Evolutionary conservation across 1,284 basidiomycete genomes (phyloP).

Genomic region (Ustilago curta): DNA sequence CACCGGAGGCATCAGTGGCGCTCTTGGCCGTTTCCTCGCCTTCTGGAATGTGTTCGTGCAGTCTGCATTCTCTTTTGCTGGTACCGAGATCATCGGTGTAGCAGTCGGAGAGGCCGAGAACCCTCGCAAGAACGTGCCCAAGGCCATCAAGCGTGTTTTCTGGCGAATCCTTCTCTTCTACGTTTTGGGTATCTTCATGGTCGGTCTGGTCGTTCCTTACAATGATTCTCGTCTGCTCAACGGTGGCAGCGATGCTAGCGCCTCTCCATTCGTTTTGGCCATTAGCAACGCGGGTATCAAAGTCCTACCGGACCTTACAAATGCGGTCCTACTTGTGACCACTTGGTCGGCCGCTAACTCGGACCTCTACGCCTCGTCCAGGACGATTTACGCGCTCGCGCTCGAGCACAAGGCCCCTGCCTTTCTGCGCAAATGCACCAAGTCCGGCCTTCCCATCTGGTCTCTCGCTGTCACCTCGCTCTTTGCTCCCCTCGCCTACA

Average conservation of each 20-base stretch:
- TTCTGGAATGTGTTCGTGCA: conserved; percentile 68
- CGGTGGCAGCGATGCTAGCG: conserved; percentile 45
- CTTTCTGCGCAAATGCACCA: conserved; percentile 78
- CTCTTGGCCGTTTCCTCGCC: conserved; percentile 73
- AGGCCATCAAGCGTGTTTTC: conserved; percentile 56
- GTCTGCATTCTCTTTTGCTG: conserved; percentile 84
- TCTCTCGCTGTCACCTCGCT: conserved; percentile 77
- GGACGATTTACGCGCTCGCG: conserved; percentile 80
- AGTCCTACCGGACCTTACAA: conserved; percentile 73
- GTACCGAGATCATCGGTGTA: conserved; percentile 86
- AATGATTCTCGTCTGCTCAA: conserved; percentile 44
- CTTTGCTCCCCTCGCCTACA: conserved; percentile 78
- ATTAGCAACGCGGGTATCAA: conserved; percentile 70
- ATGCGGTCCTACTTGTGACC: conserved; percentile 80
- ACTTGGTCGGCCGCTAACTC: conserved; percentile 87
- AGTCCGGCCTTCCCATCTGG: conserved; percentile 80
- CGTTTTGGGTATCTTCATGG: conserved; percentile 71
- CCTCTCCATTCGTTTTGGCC: conserved; percentile 70
- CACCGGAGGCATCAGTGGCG: conserved; percentile 71
- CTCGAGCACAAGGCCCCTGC: conserved; percentile 80
- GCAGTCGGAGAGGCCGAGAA: conserved; percentile 76
- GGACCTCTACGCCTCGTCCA: conserved; percentile 83
- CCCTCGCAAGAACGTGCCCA: conserved; percentile 67
- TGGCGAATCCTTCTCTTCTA: conserved; percentile 70
- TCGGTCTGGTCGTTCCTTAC: conserved; percentile 61